Conservation (phyloP, 2,329 filamentous ascomycete genomes). For the Alternaria sp. region DNA sequence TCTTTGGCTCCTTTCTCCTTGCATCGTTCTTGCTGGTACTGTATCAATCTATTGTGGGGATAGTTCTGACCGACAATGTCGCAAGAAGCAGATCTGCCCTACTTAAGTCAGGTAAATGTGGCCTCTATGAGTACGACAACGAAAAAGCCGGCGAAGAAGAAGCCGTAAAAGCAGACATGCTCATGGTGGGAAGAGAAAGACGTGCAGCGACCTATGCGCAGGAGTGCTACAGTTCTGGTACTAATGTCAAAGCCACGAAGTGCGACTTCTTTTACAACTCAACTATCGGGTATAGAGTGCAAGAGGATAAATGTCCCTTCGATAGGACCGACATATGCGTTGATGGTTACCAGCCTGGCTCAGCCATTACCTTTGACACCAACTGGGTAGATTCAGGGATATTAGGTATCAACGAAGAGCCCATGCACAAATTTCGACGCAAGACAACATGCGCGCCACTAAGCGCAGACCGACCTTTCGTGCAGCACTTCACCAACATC, state of each 20-base stretch:
- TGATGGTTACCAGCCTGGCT: background rate
- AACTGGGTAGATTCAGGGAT: background rate
- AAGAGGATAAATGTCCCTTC: too few species aligned
- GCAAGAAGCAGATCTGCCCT: background rate
- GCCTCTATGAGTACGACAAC: background rate
- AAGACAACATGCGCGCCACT: background rate
- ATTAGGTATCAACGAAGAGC: background rate
- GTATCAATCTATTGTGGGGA: background rate
- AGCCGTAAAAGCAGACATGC: background rate
- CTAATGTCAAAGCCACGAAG: background rate
- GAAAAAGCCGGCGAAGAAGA: background rate
- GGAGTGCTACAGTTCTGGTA: background rate
- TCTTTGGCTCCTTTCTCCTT: too few species aligned
- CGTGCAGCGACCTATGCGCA: background rate
- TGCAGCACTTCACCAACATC: background rate
- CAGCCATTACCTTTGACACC: background rate
- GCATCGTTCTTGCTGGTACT: too few species aligned
- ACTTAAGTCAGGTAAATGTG: background rate
- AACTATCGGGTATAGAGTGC: background rate
- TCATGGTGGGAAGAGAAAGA: background rate
- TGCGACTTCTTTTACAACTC: background rate
- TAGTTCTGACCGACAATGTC: background rate
- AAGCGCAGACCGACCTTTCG: background rate
- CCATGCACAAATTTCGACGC: background rate
- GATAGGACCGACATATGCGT: too few species aligned